These are phyloP conservation scores for Gamsiella multidivaricata DNA, from an alignment of 192 early-diverging fungal species.

Conservation along the genomic window DNA sequence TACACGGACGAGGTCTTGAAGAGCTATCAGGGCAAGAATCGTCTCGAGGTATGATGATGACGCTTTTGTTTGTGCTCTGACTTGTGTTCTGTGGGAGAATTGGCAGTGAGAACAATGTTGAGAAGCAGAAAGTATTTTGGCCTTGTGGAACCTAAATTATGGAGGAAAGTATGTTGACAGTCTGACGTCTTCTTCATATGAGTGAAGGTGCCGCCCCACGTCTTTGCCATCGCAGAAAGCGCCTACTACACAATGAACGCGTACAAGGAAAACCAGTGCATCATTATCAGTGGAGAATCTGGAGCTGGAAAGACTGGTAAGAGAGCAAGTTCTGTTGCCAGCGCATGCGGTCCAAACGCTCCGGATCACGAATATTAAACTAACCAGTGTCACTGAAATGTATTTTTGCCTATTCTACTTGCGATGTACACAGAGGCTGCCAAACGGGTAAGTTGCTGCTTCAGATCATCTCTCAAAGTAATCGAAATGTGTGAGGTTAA, in stretches of 20 bases:
- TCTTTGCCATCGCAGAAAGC: slow-evolving; percentile 96
- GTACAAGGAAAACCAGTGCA: slow-evolving; percentile 99
- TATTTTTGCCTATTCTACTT: not conserved
- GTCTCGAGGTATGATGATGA: slow-evolving; percentile 70
- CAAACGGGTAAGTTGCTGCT: slow-evolving; percentile 63
- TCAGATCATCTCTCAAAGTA: too few relatives aligned
- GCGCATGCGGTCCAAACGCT: too few relatives aligned
- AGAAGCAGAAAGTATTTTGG: not conserved
- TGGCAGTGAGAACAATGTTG: too few relatives aligned
- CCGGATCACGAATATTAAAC: too few relatives aligned
- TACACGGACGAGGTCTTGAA: slow-evolving; percentile 92
- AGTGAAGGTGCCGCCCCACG: slow-evolving; percentile 89
- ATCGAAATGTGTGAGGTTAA: too few relatives aligned
- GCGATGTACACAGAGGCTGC: slow-evolving; percentile 74
- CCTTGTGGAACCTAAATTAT: slow-evolving; percentile 10
- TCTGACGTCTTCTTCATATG: not conserved
- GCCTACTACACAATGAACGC: slow-evolving; percentile 94
- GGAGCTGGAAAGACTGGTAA: slow-evolving; percentile 88
- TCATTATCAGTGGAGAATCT: slow-evolving; percentile 97
- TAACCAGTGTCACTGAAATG: not conserved
- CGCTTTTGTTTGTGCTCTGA: not conserved
- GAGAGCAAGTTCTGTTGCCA: not conserved
- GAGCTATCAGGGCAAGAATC: slow-evolving; percentile 87
- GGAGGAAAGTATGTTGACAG: not conserved
- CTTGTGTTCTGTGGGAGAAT: not conserved